Evolutionary conservation across 1,284 basidiomycete species (phyloP).

Genomic region (Pascua sp.): DNA sequence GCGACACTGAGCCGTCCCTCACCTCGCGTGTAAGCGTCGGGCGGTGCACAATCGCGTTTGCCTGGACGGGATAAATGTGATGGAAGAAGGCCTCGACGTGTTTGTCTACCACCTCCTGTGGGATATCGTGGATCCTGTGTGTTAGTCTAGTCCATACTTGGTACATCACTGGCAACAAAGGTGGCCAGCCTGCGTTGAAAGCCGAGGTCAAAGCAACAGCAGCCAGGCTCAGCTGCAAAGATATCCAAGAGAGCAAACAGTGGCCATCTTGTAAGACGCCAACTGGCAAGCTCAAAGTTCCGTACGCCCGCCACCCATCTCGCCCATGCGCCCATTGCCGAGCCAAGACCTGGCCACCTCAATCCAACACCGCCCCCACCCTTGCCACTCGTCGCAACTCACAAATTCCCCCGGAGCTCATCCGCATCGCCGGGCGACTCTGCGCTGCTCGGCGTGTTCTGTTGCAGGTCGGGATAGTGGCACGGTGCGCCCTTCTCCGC

Average conservation of each 20-base stretch:
- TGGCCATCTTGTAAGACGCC: too few relatives aligned
- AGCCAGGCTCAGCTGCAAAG: background rate
- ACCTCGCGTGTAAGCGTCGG: conserved; percentile 17
- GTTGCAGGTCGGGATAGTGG: conserved; percentile 8
- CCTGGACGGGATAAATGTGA: conserved; percentile 20
- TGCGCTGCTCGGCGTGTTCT: conserved; percentile 11
- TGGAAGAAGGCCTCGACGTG: conserved; percentile 24
- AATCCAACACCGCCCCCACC: too few relatives aligned
- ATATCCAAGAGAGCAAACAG: too few relatives aligned
- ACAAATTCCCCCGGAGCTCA: background rate
- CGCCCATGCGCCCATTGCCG: too few relatives aligned
- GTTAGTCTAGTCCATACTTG: background rate
- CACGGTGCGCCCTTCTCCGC: conserved; percentile 8
- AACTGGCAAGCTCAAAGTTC: too few relatives aligned
- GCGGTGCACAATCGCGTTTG: conserved; percentile 22
- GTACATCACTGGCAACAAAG: too few relatives aligned
- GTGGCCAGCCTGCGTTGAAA: too few relatives aligned
- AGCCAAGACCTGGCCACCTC: too few relatives aligned
- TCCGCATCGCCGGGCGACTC: conserved; percentile 11
- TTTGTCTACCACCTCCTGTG: conserved; percentile 12
- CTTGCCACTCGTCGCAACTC: background rate
- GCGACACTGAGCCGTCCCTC: conserved; percentile 9
- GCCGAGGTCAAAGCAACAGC: background rate
- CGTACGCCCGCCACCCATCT: too few relatives aligned
- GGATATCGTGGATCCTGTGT: conserved; percentile 13